Base-by-base conservation (phyloP, 1,139 yeast species). In the Suhomyces bolitotheri region DNA sequence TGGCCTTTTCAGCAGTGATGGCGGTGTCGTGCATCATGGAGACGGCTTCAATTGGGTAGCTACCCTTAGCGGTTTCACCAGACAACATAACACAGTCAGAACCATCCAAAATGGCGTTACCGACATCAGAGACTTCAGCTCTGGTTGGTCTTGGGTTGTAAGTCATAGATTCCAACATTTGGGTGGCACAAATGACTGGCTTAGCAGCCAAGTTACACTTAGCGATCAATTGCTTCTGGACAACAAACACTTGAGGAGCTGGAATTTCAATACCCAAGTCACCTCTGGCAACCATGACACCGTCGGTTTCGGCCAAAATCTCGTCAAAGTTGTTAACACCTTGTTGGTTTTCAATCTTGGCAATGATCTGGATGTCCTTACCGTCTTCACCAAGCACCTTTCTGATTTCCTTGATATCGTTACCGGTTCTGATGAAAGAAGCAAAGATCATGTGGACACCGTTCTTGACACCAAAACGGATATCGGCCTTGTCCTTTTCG, bases 251-350 rank as follows among this genome's bases (percentile, higher is more conserved):
- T 76, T 90, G 95, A 49, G 97, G 94, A 51, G 98, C 97, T 52
- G 98, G 98, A 60, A 92, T 92, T 77, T 92, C 99, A 61, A 92
- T 92, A 78, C 99, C 99, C 62, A 92, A 80, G 66, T 94, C 98
- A 78, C 98, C 99, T 73, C 99, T 83, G 58, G 99, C 99, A 64
- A 92, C 97, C 98, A 92, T 92, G 62, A 92, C 97, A 78, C 97
- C 99, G 64, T 94, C 98, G 46, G 98, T 92, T 67, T 82, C 95
- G 57, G 66, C 67, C 65, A 92, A 82, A 61, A 92, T 92, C 47
- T 88, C 97, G 67, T 92, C 98, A 65, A 92, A 92, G 82, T 92
- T 92, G 83, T 92, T 89, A 60, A 92, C 97, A 77, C 99, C 99
- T 74, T 92, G 99, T 75, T 90, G 97, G 77, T 89, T 90, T 77